Conservation (phyloP, 176 grass and related monocot species). For the Bromus sterilis region DNA sequence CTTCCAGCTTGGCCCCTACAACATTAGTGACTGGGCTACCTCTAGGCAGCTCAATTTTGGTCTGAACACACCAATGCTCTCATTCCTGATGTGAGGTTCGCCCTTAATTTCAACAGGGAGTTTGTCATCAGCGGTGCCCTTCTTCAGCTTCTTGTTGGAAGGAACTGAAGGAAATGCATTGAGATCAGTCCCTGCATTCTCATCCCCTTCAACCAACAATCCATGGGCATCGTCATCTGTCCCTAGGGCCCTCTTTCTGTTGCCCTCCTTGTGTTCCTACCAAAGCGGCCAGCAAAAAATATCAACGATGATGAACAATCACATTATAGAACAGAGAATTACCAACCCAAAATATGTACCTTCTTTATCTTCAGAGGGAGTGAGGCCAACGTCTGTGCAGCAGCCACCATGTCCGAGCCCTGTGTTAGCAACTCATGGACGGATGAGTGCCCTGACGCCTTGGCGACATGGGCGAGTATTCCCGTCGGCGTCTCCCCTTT, state of each 20-base stretch:
- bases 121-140: too few species aligned
- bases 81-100: too few species aligned
- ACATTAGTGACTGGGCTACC: constrained; percentile 40
- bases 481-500: constrained; percentile 75
- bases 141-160: too few species aligned
- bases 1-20: constrained; percentile 31
- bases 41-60: constrained; percentile 30
- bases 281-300: constrained; percentile 1
- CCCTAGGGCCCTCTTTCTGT: constrained; percentile 4
- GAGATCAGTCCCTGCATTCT: constrained; percentile 32
- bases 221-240: not conserved
- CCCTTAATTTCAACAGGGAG: too few species aligned
- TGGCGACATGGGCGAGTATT: constrained; percentile 70
- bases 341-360: not conserved
- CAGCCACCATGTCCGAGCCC: constrained; percentile 40
- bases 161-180: constrained; percentile 16
- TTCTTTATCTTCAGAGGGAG: not conserved
- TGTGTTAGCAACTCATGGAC: constrained; percentile 65
- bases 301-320: not conserved
- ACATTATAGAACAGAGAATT: not conserved
- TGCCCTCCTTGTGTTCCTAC: constrained; percentile 3
- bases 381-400: constrained; percentile 22
- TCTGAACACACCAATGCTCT: not conserved
- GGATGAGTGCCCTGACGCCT: constrained; percentile 60
- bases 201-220: constrained; percentile 19